Conservation (phyloP, 2,329 filamentous ascomycete species). For the Aureobasidium mangrovei region DNA sequence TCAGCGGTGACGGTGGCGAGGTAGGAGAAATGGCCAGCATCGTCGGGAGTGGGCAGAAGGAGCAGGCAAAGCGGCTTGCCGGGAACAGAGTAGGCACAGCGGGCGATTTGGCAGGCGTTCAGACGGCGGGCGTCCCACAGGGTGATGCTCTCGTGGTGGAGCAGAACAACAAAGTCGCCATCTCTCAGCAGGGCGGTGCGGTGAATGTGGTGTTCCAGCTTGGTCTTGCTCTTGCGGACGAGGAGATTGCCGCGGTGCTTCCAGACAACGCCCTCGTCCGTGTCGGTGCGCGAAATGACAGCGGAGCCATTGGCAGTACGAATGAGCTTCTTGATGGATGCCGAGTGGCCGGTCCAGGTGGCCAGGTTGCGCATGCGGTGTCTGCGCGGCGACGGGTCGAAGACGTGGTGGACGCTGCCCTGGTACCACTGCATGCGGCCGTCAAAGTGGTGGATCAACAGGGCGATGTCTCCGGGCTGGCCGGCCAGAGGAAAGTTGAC, state of each 20-base stretch:
- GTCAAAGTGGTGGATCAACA: constrained; percentile 78
- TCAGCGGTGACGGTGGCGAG: constrained; percentile 76
- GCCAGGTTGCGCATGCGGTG: constrained; percentile 54
- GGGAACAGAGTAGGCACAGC: constrained; percentile 48
- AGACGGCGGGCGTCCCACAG: constrained; percentile 69
- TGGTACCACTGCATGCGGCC: constrained; percentile 77
- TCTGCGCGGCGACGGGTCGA: constrained; percentile 59
- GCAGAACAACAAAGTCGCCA: constrained; percentile 70
- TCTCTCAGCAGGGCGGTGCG: constrained; percentile 70
- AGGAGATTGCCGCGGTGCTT: constrained; percentile 56
- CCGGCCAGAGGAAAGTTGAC: constrained; percentile 47
- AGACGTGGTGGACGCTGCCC: constrained; percentile 66
- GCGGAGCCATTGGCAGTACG: constrained; percentile 74
- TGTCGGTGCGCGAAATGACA: constrained; percentile 69
- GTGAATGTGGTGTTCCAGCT: constrained; percentile 62
- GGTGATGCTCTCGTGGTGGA: constrained; percentile 61
- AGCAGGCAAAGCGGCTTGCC: constrained; percentile 75
- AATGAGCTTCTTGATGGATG: constrained; percentile 73
- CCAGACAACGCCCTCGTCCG: constrained; percentile 79
- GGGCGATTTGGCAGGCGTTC: constrained; percentile 50
- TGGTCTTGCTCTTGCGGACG: constrained; percentile 58
- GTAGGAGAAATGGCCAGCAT: constrained; percentile 47
- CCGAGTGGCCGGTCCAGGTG: constrained; percentile 77
- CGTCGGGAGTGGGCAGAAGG: constrained; percentile 57
- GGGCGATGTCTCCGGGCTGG: constrained; percentile 19